These are phyloP conservation scores for Ogataea philodendri DNA, from an alignment of 805 yeast genomes.

Conservation along the genomic window DNA sequence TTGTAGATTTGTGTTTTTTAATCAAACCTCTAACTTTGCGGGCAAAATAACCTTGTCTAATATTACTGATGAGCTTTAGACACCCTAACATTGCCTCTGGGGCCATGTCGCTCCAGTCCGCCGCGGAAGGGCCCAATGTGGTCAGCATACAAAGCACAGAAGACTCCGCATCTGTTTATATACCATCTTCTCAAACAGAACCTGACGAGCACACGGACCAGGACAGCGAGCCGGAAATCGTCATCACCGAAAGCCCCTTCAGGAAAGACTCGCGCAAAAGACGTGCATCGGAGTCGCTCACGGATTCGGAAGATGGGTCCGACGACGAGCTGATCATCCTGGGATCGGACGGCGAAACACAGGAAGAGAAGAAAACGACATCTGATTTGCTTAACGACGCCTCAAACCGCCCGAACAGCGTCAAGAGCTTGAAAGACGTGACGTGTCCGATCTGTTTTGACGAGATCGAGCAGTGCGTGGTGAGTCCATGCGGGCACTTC, in stretches of 20 bases:
- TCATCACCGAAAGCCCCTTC: conserved; percentile 9
- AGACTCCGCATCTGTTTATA: conserved; percentile 5
- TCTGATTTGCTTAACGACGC: conserved; percentile 31
- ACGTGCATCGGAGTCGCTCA: conserved; percentile 9
- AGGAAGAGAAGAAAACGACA: conserved; percentile 34
- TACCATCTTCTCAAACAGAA: conserved; percentile 8
- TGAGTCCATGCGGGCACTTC: conserved; percentile 57
- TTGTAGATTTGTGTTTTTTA: conserved; percentile 3
- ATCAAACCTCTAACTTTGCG: conserved; percentile 1
- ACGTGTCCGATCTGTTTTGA: conserved; percentile 59
- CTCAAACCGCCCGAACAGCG: conserved; percentile 20
- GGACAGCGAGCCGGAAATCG: conserved; percentile 8
- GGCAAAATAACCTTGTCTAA: conserved; percentile 3
- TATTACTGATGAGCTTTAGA: conserved; percentile 16
- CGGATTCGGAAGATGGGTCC: conserved; percentile 26
- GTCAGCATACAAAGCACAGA: conserved; percentile 9
- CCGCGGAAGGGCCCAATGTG: not conserved
- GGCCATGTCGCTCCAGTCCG: conserved; percentile 8
- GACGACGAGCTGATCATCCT: conserved; percentile 32
- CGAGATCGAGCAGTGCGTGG: conserved; percentile 45
- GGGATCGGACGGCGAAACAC: conserved; percentile 37
- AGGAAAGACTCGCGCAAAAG: conserved; percentile 1
- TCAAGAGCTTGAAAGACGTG: conserved; percentile 35
- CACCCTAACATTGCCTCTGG: conserved; percentile 20
- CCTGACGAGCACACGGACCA: conserved; percentile 5